Evolutionary conservation across 148 eudicot genomes (phyloP).

Genomic region (Chenopodium suecicum): DNA sequence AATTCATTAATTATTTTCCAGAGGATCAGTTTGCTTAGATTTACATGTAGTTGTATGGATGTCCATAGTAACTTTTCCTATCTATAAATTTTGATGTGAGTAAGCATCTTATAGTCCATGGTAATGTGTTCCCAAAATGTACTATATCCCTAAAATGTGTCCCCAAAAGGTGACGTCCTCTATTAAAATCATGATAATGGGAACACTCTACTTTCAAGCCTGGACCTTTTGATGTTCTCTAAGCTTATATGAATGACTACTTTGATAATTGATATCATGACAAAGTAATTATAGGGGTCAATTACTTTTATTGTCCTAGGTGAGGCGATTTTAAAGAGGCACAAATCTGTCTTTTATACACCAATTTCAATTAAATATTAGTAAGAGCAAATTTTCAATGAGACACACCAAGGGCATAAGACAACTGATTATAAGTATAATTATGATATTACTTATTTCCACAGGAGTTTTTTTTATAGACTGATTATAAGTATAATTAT

Average conservation of each 20-base stretch:
- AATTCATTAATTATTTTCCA: neutral
- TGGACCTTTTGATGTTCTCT: neutral
- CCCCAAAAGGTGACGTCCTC: no score
- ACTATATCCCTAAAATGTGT: neutral
- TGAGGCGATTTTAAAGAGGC: no score
- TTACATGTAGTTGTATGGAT: neutral
- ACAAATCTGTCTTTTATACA: no score
- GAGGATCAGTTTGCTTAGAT: neutral
- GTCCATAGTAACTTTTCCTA: neutral
- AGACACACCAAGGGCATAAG: no score
- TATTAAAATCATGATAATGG: neutral
- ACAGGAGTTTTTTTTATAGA: no score
- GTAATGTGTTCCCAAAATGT: neutral
- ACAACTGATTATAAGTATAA: no score
- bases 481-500: no score
- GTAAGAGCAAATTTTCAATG: no score
- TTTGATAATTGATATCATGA: neutral
- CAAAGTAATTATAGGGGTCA: neutral
- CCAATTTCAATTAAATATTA: no score
- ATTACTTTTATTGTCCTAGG: no score
- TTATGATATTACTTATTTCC: no score
- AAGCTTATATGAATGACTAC: neutral
- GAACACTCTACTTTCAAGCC: neutral
- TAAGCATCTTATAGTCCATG: neutral
- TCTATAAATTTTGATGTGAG: neutral